phyloP scores from a whole-genome alignment of 352 stramenopile genomes.

The Phytophthora podocarpi region DNA sequence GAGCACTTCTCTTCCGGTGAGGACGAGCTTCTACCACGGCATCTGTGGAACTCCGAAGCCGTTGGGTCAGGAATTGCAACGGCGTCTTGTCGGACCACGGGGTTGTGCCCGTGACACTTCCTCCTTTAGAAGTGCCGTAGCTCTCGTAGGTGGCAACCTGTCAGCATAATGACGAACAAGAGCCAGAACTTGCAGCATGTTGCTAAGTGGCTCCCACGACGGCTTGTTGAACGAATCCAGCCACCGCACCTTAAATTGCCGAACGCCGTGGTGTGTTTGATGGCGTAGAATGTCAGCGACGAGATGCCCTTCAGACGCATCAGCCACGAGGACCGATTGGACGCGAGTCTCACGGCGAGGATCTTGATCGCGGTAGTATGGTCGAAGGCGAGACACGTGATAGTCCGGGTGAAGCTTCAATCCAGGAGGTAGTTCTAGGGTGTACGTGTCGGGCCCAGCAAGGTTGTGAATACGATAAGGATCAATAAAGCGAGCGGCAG shows the following conservation, averaged over 20 bases:
- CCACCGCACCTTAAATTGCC: background rate
- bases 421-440: background rate
- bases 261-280: background rate
- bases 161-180: constrained; percentile 4
- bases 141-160: background rate
- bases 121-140: constrained; percentile 11
- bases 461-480: background rate
- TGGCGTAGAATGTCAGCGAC: background rate
- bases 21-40: no score
- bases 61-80: no score
- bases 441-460: background rate
- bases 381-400: background rate
- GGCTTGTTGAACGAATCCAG: background rate
- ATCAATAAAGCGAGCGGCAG: constrained; percentile 4
- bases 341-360: background rate
- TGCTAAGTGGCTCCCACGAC: constrained; percentile 2
- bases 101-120: background rate
- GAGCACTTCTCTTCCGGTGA: no score
- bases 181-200: background rate
- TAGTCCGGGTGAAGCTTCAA: background rate
- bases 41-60: no score
- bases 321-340: background rate
- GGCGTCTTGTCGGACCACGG: no score
- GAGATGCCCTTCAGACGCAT: background rate
- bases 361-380: background rate